phyloP scores from a whole-genome alignment of 1,284 basidiomycete species.

The Neonothopanus nambi region DNA sequence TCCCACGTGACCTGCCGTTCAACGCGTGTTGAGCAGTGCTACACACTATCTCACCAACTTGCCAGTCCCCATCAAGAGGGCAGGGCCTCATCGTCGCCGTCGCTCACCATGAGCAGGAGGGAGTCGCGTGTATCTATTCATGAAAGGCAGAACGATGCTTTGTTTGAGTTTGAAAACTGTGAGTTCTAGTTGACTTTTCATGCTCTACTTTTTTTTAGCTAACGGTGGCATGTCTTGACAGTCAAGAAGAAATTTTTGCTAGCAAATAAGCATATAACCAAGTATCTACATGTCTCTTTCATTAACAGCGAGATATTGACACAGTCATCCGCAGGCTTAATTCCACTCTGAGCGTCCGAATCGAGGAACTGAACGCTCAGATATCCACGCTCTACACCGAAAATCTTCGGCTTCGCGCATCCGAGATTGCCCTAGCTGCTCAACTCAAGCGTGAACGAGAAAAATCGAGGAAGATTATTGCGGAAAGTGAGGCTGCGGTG shows the following conservation, averaged over 20 bases:
- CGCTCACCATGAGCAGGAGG: slow-evolving; percentile 72
- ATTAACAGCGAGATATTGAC: not conserved
- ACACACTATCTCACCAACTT: slow-evolving; percentile 15
- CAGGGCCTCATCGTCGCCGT: slow-evolving; percentile 31
- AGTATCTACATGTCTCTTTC: slow-evolving; percentile 45
- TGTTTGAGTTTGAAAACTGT: slow-evolving; percentile 83
- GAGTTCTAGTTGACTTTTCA: slow-evolving; percentile 27
- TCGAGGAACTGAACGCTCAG: slow-evolving; percentile 81
- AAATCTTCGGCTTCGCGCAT: slow-evolving; percentile 76
- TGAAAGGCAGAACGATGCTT: slow-evolving; percentile 70
- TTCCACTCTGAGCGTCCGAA: slow-evolving; percentile 76
- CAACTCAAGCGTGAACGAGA: slow-evolving; percentile 78
- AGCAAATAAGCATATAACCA: slow-evolving; percentile 87
- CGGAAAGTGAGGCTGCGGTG: slow-evolving; percentile 74
- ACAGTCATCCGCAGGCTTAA: slow-evolving; percentile 57
- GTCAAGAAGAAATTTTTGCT: slow-evolving; percentile 90
- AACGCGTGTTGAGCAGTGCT: slow-evolving; percentile 9
- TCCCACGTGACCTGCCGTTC: slow-evolving; percentile 6
- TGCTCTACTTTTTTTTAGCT: slow-evolving; percentile 23
- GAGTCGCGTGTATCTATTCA: slow-evolving; percentile 73
- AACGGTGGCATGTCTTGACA: slow-evolving; percentile 37
- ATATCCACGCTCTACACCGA: slow-evolving; percentile 77
- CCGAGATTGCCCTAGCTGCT: slow-evolving; percentile 71
- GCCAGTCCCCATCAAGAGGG: slow-evolving; percentile 13
- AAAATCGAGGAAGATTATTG: slow-evolving; percentile 67